phyloP scores from a whole-genome alignment of 108 stramenopile genomes.

The Conticribra weissflogii region DNA sequence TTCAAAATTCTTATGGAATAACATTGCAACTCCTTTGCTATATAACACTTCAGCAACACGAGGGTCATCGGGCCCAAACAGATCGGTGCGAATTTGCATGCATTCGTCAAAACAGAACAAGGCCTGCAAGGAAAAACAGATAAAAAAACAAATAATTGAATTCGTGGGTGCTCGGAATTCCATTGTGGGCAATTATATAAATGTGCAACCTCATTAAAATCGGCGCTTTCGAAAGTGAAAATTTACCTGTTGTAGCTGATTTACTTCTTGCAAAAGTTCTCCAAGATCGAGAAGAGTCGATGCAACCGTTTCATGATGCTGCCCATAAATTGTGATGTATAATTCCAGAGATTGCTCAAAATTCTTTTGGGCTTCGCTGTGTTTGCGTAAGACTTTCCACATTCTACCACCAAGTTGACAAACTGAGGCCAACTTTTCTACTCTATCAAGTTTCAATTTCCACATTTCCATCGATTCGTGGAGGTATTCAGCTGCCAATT shows the following conservation, averaged over 20 bases:
- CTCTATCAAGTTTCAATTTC: conserved; percentile 66
- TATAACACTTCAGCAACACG: conserved; percentile 71
- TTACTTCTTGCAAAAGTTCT: conserved; percentile 76
- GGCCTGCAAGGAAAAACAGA: conserved; percentile 10
- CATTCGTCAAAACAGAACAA: conserved; percentile 71
- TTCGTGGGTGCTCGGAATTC: no score
- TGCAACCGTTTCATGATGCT: conserved; percentile 72
- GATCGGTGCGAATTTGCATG: conserved; percentile 58
- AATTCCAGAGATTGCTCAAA: conserved; percentile 71
- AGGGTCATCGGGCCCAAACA: conserved; percentile 58
- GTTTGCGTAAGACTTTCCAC: conserved; percentile 59
- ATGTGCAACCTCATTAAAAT: no score
- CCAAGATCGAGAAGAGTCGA: conserved; percentile 74
- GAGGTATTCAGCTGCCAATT: conserved; percentile 68
- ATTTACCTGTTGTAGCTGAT: conserved; percentile 60
- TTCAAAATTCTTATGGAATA: conserved; percentile 58
- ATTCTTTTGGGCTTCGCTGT: conserved; percentile 68
- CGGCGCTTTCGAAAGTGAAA: no score
- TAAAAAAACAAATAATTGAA: conserved; percentile 2
- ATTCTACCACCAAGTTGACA: conserved; percentile 64
- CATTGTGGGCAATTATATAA: no score
- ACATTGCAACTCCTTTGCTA: conserved; percentile 74
- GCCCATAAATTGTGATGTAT: conserved; percentile 63
- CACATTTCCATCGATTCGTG: conserved; percentile 78
- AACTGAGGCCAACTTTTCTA: conserved; percentile 63